phyloP scores from a whole-genome alignment of 441 rosid species.

The Aquilaria agallochum region DNA sequence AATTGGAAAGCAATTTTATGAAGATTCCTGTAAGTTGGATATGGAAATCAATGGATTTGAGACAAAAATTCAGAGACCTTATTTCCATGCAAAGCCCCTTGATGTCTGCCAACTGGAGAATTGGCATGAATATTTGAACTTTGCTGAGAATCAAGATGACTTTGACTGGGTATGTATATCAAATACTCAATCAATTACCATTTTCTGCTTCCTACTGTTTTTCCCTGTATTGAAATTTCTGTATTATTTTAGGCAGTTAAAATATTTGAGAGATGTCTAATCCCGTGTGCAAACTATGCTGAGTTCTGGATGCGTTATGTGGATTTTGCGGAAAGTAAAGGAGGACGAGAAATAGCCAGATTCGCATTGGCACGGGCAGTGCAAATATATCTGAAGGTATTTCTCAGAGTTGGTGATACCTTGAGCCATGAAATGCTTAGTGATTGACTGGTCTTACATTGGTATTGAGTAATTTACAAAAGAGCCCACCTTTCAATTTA shows the following conservation, averaged over 20 bases:
- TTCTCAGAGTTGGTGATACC: neutral
- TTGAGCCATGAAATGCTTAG: too few relatives aligned
- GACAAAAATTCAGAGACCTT: constrained; percentile 56
- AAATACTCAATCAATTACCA: constrained; percentile 15
- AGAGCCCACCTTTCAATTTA: too few relatives aligned
- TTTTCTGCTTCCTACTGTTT: constrained; percentile 3
- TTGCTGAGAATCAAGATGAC: constrained; percentile 72
- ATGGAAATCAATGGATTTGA: constrained; percentile 63
- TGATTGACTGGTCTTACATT: too few relatives aligned
- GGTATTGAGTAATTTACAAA: too few relatives aligned
- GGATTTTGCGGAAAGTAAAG: constrained; percentile 78
- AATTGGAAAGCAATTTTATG: constrained; percentile 57
- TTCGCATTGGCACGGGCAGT: constrained; percentile 74
- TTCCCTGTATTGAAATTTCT: constrained; percentile 11
- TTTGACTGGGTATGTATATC: constrained; percentile 76
- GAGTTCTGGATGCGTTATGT: constrained; percentile 95
- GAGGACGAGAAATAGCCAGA: constrained; percentile 90
- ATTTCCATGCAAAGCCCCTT: constrained; percentile 74
- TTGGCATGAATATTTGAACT: constrained; percentile 84
- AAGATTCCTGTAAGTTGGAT: constrained; percentile 43
- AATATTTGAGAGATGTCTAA: constrained; percentile 88
- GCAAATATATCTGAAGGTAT: constrained; percentile 69
- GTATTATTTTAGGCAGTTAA: constrained; percentile 57
- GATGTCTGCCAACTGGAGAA: constrained; percentile 55
- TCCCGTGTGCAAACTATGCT: constrained; percentile 80